Evolutionary conservation across 805 yeast genomes (phyloP).

Genomic region (Lipomyces japonicus): DNA sequence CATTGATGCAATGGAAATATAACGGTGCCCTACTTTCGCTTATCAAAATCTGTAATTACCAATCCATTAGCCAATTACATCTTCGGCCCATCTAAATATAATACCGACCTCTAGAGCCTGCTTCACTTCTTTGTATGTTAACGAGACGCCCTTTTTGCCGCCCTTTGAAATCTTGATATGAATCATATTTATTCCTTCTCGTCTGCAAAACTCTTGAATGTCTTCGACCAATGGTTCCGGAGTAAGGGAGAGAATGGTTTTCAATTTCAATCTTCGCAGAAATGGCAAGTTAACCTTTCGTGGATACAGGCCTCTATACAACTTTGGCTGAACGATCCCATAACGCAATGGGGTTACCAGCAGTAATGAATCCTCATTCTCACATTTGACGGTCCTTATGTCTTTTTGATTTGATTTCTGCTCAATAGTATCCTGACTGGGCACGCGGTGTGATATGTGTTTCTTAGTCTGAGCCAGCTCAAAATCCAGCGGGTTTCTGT

Average conservation of each 20-base stretch:
- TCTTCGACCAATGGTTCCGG: slow-evolving; percentile 63
- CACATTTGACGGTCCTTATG: neutral
- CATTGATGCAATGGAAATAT: slow-evolving; percentile 83
- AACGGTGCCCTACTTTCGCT: slow-evolving; percentile 62
- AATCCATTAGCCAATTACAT: no score
- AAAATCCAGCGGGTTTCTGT: no score
- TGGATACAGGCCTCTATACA: slow-evolving; percentile 87
- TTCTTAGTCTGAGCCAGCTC: no score
- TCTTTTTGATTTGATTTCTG: neutral
- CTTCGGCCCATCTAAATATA: no score
- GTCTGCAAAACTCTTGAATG: slow-evolving; percentile 51
- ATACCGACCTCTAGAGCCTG: slow-evolving; percentile 47
- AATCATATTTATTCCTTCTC: slow-evolving; percentile 54
- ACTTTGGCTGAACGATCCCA: slow-evolving; percentile 60
- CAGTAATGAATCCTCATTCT: slow-evolving; percentile 15
- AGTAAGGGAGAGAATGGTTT: slow-evolving; percentile 71
- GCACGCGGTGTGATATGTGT: no score
- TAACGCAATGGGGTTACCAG: slow-evolving; percentile 67
- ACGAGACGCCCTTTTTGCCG: slow-evolving; percentile 69
- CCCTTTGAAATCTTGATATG: slow-evolving; percentile 42
- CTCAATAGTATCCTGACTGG: slow-evolving; percentile 1
- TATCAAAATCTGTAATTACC: slow-evolving; percentile 45
- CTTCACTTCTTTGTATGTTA: slow-evolving; percentile 60
- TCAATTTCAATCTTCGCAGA: slow-evolving; percentile 59
- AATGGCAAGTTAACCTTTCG: slow-evolving; percentile 68